Base-by-base conservation (phyloP, 2,329 filamentous ascomycete species). In the Dactylellina leptospora region DNA sequence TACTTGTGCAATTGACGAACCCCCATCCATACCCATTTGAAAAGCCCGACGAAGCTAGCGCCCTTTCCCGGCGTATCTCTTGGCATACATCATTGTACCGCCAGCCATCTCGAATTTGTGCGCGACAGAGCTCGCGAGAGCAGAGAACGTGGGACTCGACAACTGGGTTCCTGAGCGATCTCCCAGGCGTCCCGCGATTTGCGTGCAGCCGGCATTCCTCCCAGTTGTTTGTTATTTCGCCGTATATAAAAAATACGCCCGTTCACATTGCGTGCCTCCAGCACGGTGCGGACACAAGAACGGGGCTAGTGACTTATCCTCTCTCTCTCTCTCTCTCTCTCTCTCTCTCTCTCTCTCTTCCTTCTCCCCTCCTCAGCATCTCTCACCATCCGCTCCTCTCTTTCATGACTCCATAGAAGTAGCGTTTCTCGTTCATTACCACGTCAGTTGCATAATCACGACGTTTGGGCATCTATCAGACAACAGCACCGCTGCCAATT, bases 21-120 rank as follows among this genome's bases (percentile, higher is more conserved):
- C n/a, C n/a, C n/a, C n/a, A n/a, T n/a, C n/a, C n/a, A 48, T 8
- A 5, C 5, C 45, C 20, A 11, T 4, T 25, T 8, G 18, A 16
- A 25, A 25, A 23, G 44, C 51, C 58, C 56, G 53, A 51, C 51
- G 30, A 33, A 36, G 47, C 61, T 51, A n/a, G 53, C 42, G 58
- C 61, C 53, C 42, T 11, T n/a, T n/a, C n/a, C n/a, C 61, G 28
- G 38, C 30, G 33, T 27, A 60, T 25, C 18, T 53, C 66, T 71
- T 71, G 66, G 66, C 66, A 47, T 62, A 63, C 66, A 63, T 71
- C 66, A 71, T 71, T 25, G 44, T 28, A 28, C 64, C 51, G 30
- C 25, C 61, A 28, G 33, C 53, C 53, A 47, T 50, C 44, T 45
- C 40, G 33, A 36, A 55, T 23, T 23, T 42, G 1, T 48, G 61